Base-by-base conservation (phyloP, 2,329 filamentous ascomycete genomes). In the Aspergillus carbonarius region DNA sequence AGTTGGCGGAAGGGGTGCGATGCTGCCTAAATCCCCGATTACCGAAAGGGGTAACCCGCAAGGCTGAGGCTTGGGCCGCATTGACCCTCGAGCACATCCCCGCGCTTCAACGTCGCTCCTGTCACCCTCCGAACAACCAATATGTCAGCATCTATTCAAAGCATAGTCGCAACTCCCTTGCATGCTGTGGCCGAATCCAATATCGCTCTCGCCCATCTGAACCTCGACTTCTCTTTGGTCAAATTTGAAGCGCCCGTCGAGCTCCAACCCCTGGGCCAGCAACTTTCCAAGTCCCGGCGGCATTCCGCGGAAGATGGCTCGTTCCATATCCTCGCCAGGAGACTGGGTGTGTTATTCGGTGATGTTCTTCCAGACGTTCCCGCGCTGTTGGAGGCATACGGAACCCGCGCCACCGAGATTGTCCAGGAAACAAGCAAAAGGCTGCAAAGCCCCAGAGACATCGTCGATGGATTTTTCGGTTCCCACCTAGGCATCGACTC, bases 191-290 rank as follows among this genome's bases (percentile, higher is more conserved):
- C 47, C 7, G 58, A 60, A 20, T 30, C 30, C 15, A 60, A 54
- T 25, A 37, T 60, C 18, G 53, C 61, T 25, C 61, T 70, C 3
- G 66, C 68, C 25, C 63, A 64, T 39, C 13, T 78, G 58, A 79
- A 81, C 55, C 72, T 79, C 57, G 77, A 81, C 54, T 81, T 81
- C 57, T 68, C 74, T 0, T 58, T 81, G 0, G 55, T 76, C 39
- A 79, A 78, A 57, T 53, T 71, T 2, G 74, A 79, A 54, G 74
- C 78, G 0, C 78, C 78, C 0, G 52, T 51, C 10, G 78, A 80
- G 57, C 79, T 70, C 39, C 60, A 65, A 17, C 64, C 44, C 0
- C 27, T 81, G 0, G 76, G 74, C 0, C 40, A 54, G 0, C 37
- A 57, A 0, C 57, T 82, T 0, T 74, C 77, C 0, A 17, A 18